Evolutionary conservation across 2,329 filamentous ascomycete species (phyloP).

Genomic region (Venturia nashicola): DNA sequence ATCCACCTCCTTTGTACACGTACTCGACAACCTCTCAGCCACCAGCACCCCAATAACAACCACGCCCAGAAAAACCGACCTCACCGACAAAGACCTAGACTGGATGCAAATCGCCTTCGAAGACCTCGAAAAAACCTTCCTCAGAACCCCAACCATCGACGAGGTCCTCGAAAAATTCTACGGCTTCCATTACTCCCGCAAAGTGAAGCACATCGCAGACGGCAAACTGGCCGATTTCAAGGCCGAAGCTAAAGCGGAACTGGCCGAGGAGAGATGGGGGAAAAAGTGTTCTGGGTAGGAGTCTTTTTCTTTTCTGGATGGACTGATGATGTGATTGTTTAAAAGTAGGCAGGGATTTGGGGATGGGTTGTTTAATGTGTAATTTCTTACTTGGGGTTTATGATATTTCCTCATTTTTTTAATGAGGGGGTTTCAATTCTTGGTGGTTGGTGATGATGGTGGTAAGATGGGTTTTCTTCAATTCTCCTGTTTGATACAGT

Average conservation of each 20-base stretch:
- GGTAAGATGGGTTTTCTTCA: too few species aligned
- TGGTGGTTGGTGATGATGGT: too few species aligned
- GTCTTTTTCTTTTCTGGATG: too few species aligned
- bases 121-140: not conserved
- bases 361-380: too few species aligned
- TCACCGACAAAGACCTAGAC: constrained; percentile 1
- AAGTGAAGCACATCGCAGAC: not conserved
- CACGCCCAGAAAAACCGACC: not conserved
- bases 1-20: not conserved
- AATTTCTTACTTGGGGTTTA: too few species aligned
- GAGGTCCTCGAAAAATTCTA: constrained; percentile 25
- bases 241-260: not conserved
- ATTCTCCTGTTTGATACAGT: too few species aligned
- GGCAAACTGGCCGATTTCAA: not conserved
- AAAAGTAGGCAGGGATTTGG: too few species aligned
- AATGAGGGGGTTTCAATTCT: too few species aligned
- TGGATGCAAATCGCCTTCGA: constrained; percentile 3
- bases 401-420: too few species aligned
- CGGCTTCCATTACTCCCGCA: constrained; percentile 20
- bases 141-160: constrained; percentile 20
- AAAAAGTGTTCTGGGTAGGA: not conserved
- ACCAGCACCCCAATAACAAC: not conserved
- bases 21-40: not conserved
- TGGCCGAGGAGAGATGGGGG: not conserved
- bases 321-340: too few species aligned